phyloP scores from a whole-genome alignment of 1,139 yeast genomes.

The Yamadazyma taylorii region DNA sequence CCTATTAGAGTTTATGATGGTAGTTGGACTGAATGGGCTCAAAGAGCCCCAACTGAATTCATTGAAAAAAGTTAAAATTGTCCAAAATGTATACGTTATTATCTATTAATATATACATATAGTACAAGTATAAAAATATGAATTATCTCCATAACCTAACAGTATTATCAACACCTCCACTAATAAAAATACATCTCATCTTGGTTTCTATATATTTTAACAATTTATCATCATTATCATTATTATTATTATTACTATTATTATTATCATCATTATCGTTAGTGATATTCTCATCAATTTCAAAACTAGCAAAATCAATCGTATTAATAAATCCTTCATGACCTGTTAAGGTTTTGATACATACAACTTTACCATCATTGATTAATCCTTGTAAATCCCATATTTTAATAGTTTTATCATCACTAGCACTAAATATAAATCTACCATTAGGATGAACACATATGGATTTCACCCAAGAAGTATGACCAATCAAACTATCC shows the following conservation, averaged over 20 bases:
- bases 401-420: conserved; percentile 71
- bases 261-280: conserved; percentile 5
- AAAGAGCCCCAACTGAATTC: conserved; percentile 39
- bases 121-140: too few species aligned
- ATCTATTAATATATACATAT: neutral
- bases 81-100: conserved; percentile 1
- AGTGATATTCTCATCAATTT: conserved; percentile 20
- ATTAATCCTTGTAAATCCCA: conserved; percentile 72
- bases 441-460: conserved; percentile 76
- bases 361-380: conserved; percentile 40
- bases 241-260: conserved; percentile 18
- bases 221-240: conserved; percentile 11
- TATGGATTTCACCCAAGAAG: conserved; percentile 81
- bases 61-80: conserved; percentile 24
- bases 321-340: conserved; percentile 72
- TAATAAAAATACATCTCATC: conserved; percentile 57
- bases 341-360: conserved; percentile 52
- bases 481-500: conserved; percentile 65
- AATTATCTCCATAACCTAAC: conserved; percentile 53
- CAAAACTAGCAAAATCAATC: conserved; percentile 55
- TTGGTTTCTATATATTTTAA: conserved; percentile 34
- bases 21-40: conserved; percentile 81
- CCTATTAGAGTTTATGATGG: conserved; percentile 86
- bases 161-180: conserved; percentile 60
- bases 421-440: conserved; percentile 70